Conservation (phyloP, 768 basidiomycete genomes). For the Rhizopogon sp. region DNA sequence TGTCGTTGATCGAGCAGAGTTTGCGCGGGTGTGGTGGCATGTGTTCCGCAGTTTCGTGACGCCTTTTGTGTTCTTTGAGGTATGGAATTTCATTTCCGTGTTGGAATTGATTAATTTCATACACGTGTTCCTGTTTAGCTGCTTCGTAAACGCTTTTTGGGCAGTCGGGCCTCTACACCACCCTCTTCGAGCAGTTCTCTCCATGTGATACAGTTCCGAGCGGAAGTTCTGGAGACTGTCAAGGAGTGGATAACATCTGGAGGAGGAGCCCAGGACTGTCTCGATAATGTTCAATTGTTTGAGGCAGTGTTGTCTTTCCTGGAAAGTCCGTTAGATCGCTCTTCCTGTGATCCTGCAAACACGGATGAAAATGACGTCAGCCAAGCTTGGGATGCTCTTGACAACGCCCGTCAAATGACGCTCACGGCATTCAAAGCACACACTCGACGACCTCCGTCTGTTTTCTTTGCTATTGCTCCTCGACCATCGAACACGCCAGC, state of each 20-base stretch:
- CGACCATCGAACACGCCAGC: slow-evolving; percentile 10
- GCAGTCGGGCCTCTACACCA: slow-evolving; percentile 38
- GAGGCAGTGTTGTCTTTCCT: slow-evolving; percentile 58
- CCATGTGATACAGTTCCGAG: slow-evolving; percentile 46
- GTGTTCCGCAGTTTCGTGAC: slow-evolving; percentile 79
- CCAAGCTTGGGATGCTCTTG: slow-evolving; percentile 42
- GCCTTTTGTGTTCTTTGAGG: slow-evolving; percentile 82
- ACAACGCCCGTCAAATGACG: slow-evolving; percentile 37
- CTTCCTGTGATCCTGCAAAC: slow-evolving; percentile 33
- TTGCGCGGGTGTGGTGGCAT: slow-evolving; percentile 78
- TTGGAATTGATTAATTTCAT: not conserved
- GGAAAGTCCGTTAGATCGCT: slow-evolving; percentile 47
- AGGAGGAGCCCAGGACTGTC: slow-evolving; percentile 72
- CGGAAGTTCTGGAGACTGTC: slow-evolving; percentile 59
- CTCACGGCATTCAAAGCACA: slow-evolving; percentile 46
- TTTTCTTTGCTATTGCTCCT: slow-evolving; percentile 19
- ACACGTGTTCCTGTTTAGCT: slow-evolving; percentile 38
- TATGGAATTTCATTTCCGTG: slow-evolving; percentile 25
- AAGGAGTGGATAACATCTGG: slow-evolving; percentile 71
- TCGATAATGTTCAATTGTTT: slow-evolving; percentile 67
- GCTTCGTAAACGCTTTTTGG: slow-evolving; percentile 68
- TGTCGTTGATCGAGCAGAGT: slow-evolving; percentile 68
- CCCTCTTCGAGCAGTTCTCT: slow-evolving; percentile 38
- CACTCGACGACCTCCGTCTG: slow-evolving; percentile 53
- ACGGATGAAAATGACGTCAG: slow-evolving; percentile 39